These are phyloP conservation scores for Lecanoromycetidae sp. DNA, from an alignment of 2,329 filamentous ascomycete species.

Conservation along the genomic window DNA sequence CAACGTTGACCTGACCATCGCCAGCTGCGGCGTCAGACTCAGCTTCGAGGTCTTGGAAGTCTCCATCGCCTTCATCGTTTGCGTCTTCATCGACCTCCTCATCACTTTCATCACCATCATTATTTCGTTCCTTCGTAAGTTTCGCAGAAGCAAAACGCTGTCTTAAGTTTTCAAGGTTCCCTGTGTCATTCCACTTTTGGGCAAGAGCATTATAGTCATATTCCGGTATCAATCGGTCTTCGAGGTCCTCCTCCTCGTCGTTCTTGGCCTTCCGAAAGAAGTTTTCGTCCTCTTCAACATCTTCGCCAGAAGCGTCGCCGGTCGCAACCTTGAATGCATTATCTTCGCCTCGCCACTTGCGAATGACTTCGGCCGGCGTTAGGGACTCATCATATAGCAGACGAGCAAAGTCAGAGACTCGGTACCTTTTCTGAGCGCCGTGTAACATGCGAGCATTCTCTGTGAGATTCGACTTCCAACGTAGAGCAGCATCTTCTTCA, in stretches of 20 bases:
- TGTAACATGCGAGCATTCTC: conserved; percentile 63
- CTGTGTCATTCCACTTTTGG: conserved; percentile 70
- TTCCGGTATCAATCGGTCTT: conserved; percentile 66
- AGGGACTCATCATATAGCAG: conserved; percentile 80
- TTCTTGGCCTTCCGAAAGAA: conserved; percentile 47
- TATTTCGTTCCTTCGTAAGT: conserved; percentile 44
- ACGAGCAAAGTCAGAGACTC: conserved; percentile 69
- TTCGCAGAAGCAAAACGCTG: conserved; percentile 63
- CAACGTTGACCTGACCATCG: conserved; percentile 26
- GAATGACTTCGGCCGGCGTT: conserved; percentile 60
- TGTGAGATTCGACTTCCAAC: conserved; percentile 82
- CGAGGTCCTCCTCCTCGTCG: conserved; percentile 39
- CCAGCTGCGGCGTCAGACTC: conserved; percentile 40
- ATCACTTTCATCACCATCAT: conserved; percentile 42
- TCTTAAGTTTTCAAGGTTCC: conserved; percentile 63
- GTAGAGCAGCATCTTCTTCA: conserved; percentile 59
- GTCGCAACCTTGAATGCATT: conserved; percentile 47
- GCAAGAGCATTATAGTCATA: conserved; percentile 74
- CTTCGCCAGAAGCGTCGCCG: conserved; percentile 36
- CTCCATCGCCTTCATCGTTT: conserved; percentile 62
- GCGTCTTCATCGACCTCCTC: conserved; percentile 43
- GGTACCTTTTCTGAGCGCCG: conserved; percentile 56
- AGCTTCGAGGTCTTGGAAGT: conserved; percentile 75
- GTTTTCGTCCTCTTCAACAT: conserved; percentile 53
- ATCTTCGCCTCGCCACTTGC: conserved; percentile 65